Conservation (phyloP, 768 basidiomycete species). For the Kwoniella botswanensis region DNA sequence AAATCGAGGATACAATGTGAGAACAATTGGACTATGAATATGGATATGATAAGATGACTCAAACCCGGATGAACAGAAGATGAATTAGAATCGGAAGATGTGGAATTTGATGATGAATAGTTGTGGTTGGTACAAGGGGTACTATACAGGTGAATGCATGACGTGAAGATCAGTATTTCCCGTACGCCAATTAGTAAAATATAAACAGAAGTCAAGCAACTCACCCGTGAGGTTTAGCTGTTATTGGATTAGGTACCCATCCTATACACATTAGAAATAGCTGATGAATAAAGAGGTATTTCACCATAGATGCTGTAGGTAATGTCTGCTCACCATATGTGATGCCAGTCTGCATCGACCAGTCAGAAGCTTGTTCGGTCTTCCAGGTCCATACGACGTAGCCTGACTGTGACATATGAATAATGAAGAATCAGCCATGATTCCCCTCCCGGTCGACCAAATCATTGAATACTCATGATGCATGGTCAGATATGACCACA, state of each 20-base stretch:
- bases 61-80: neutral
- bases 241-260: conserved; percentile 53
- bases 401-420: conserved; percentile 9
- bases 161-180: too few relatives aligned
- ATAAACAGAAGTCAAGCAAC: neutral
- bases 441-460: too few relatives aligned
- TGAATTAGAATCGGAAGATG: neutral
- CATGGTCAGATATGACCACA: conserved; percentile 41
- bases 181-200: neutral
- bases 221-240: conserved; percentile 52
- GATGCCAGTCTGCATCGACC: conserved; percentile 51
- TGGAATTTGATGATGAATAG: conserved; percentile 7
- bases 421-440: neutral
- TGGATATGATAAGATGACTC: neutral
- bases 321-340: conserved; percentile 43
- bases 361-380: conserved; percentile 56
- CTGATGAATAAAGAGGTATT: neutral
- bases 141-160: too few relatives aligned
- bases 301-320: too few relatives aligned
- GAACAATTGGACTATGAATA: neutral
- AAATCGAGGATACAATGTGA: neutral
- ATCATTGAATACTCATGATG: too few relatives aligned
- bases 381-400: conserved; percentile 54
- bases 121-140: conserved; percentile 18
- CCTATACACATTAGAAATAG: conserved; percentile 18